Evolutionary conservation across 192 early-diverging fungal genomes (phyloP), one percentile per base, ranked within the genome.

Genomic region (Gigaspora rosea): DNA sequence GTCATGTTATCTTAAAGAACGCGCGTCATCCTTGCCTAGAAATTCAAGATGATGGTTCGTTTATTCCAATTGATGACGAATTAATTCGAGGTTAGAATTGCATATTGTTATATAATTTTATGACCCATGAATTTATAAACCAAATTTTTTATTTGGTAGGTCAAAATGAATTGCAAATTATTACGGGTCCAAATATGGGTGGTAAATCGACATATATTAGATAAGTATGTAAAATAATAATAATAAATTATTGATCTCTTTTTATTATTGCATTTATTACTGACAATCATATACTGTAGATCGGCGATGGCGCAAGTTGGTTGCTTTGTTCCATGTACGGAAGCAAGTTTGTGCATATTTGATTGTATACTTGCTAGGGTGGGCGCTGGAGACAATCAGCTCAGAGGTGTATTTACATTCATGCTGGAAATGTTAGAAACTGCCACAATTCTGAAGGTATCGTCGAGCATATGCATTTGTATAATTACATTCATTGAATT

Each of bases 141-240:
- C 49, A 46, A 20, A 41, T 9, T 76, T 35, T 76, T 48, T 16
- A 46, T n/a, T n/a, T 48, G 50, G 27, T 68, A 89, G 88, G 80
- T 77, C 73, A 83, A 32, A 86, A 84, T 5, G 90, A 91, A 78
- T 97, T 98, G 75, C 87, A 90, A 41, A 95, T 98, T 50, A 97
- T 98, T 62, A 97, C 96, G 0, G 97, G 97, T 0, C 97, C 97
- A 16, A 99, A 99, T 83, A 99, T 99, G 97, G 95, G 96, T 74
- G 97, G 97, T 54, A 99, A 99, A 81, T 96, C 95, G 9, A 99
- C 97, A 0, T 99, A 95, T 80, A 97, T 97, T 75, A 88, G 97
- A 15, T 95, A 96, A 86, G 91, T 92, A 80, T 79, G 56, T 20
- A 36, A 4, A 48, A 61, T 22, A 61, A 51, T 61, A 48, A 11